Percentiles rank a stretch among this genome's conserved stretches.
These are phyloP conservation scores for Microbotryum lychnidis-dioicae DNA, from an alignment of 1,284 basidiomycete genomes.

Conservation along the genomic window DNA sequence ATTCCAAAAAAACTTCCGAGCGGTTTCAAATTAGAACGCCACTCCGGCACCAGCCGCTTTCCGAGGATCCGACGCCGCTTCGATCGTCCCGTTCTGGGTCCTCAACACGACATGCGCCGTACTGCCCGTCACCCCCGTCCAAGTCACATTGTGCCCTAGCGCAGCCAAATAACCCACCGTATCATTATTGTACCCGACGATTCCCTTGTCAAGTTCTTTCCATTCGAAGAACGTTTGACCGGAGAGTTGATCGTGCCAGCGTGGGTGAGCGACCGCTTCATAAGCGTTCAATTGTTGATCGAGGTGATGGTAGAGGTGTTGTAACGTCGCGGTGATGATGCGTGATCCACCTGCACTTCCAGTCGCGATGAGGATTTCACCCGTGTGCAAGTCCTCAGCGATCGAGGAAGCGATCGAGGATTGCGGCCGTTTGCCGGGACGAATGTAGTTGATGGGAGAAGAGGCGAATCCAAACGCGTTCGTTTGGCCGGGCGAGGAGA, in stretches of 20 bases:
- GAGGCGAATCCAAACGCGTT: constrained; percentile 43
- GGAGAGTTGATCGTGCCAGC: constrained; percentile 45
- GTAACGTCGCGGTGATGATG: constrained; percentile 45
- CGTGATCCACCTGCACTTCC: constrained; percentile 42
- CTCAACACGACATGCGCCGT: too few relatives aligned
- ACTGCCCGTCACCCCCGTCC: too few relatives aligned
- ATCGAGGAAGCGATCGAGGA: constrained; percentile 42
- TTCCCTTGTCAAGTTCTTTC: constrained; percentile 22
- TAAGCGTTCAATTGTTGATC: constrained; percentile 37
- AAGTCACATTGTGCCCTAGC: constrained; percentile 40
- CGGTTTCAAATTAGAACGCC: too few relatives aligned
- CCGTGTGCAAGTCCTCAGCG: constrained; percentile 38
- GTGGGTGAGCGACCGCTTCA: constrained; percentile 34
- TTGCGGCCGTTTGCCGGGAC: constrained; percentile 41
- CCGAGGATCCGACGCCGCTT: too few relatives aligned
- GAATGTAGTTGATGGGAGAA: constrained; percentile 41
- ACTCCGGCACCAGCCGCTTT: too few relatives aligned
- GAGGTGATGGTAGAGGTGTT: constrained; percentile 37
- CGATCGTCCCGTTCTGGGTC: too few relatives aligned
- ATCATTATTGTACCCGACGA: constrained; percentile 40
- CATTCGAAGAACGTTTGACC: constrained; percentile 40
- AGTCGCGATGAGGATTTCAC: constrained; percentile 40
- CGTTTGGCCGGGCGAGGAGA: constrained; percentile 35
- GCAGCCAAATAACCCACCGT: constrained; percentile 38
- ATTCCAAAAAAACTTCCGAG: too few relatives aligned